Evolutionary conservation across 768 basidiomycete species (phyloP).

Genomic region (Macrolepiota fuliginosa): DNA sequence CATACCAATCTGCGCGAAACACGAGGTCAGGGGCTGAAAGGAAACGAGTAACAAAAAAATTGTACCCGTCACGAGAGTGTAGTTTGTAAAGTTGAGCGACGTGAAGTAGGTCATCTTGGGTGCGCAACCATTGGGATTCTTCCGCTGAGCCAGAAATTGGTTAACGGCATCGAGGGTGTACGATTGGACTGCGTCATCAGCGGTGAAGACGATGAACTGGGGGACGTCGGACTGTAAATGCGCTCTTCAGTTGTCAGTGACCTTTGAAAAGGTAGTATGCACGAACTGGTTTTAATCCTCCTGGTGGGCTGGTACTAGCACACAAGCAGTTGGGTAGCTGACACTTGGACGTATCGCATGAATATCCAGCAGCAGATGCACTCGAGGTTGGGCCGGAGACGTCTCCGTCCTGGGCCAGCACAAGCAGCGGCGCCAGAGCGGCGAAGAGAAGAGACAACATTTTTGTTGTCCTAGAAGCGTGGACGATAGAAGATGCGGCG

Average conservation of each 20-base stretch:
- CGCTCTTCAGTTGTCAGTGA: not conserved
- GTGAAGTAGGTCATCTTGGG: slow-evolving; percentile 78
- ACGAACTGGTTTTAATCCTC: slow-evolving; percentile 64
- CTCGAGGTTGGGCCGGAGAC: slow-evolving; percentile 55
- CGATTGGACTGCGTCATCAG: slow-evolving; percentile 74
- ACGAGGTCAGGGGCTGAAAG: not conserved
- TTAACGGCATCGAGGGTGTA: slow-evolving; percentile 76
- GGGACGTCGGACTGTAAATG: slow-evolving; percentile 39
- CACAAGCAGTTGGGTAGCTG: slow-evolving; percentile 70
- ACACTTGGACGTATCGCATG: slow-evolving; percentile 64
- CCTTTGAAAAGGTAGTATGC: not conserved
- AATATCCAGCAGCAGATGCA: slow-evolving; percentile 59
- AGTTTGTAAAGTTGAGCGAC: slow-evolving; percentile 72
- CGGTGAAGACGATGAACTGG: slow-evolving; percentile 71
- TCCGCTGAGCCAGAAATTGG: slow-evolving; percentile 70
- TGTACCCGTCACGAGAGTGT: slow-evolving; percentile 62
- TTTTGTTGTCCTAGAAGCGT: slow-evolving; percentile 3
- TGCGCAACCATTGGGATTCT: slow-evolving; percentile 75
- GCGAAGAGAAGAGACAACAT: slow-evolving; percentile 25
- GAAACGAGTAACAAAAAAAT: not conserved
- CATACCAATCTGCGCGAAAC: slow-evolving; percentile 59
- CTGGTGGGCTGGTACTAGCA: slow-evolving; percentile 71
- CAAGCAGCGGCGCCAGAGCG: slow-evolving; percentile 31
- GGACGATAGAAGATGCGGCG: not conserved
- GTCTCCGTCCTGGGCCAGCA: slow-evolving; percentile 48